Evolutionary conservation across 2,329 filamentous ascomycete species (phyloP).

Genomic region (Anisogramma anomala): DNA sequence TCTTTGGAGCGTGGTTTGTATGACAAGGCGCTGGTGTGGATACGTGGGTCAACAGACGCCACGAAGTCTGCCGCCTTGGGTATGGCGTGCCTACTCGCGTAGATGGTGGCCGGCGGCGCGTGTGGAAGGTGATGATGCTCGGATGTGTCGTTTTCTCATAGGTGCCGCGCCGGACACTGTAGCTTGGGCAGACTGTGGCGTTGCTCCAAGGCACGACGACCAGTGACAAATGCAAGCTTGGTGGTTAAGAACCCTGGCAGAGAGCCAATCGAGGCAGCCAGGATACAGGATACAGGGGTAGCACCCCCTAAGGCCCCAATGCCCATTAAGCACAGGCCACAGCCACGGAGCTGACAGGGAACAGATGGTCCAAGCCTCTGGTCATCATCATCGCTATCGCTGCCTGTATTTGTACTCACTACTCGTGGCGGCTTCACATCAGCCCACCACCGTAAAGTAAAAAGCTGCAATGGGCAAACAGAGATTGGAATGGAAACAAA

Average conservation of each 20-base stretch:
- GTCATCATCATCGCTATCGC: too few relatives aligned
- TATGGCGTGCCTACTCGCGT: neutral
- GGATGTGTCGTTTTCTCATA: neutral
- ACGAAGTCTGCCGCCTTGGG: neutral
- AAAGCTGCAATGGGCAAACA: too few relatives aligned
- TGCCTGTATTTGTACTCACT: too few relatives aligned
- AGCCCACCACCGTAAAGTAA: too few relatives aligned
- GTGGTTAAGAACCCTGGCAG: too few relatives aligned
- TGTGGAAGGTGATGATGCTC: neutral
- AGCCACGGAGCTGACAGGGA: conserved; percentile 1
- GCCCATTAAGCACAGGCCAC: neutral
- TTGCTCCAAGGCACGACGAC: neutral
- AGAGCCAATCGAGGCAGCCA: neutral
- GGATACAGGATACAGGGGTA: neutral
- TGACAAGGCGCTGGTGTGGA: neutral
- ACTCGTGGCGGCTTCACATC: too few relatives aligned
- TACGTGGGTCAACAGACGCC: neutral
- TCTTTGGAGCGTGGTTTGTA: neutral
- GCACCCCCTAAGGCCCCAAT: too few relatives aligned
- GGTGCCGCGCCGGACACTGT: too few relatives aligned
- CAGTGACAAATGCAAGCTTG: neutral
- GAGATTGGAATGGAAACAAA: too few relatives aligned
- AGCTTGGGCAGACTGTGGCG: too few relatives aligned
- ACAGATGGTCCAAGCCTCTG: conserved; percentile 2
- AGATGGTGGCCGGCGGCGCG: neutral